A percentile compares a stretch with the other conserved stretches of the same genome.
These are phyloP conservation scores for Saccharomyces uvarum DNA, from an alignment of 1,139 yeast genomes.

Conservation along the genomic window DNA sequence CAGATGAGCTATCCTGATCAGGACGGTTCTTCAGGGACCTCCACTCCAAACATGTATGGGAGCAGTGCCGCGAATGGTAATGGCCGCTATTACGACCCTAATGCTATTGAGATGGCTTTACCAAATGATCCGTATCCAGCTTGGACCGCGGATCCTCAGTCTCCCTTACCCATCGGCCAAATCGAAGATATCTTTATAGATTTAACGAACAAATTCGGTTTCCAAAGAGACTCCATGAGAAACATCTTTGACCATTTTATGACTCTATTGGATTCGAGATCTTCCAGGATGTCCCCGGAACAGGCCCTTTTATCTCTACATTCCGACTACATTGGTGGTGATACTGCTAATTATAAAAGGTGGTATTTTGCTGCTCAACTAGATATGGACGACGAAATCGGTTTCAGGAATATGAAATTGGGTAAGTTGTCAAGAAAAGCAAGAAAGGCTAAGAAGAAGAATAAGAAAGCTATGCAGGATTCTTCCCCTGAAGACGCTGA, in stretches of 20 bases:
- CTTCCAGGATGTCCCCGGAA: slow-evolving; percentile 94
- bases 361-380: slow-evolving; percentile 95
- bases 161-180: slow-evolving; percentile 79
- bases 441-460: slow-evolving; percentile 48
- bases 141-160: slow-evolving; percentile 88
- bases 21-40: slow-evolving; percentile 75
- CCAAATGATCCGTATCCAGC: slow-evolving; percentile 85
- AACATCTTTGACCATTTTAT: slow-evolving; percentile 93
- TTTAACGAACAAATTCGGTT: slow-evolving; percentile 84
- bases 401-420: slow-evolving; percentile 70
- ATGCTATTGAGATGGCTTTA: slow-evolving; percentile 44
- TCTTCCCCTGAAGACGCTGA: slow-evolving; percentile 42
- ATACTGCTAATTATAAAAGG: slow-evolving; percentile 79
- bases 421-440: slow-evolving; percentile 58
- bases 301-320: slow-evolving; percentile 88
- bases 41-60: slow-evolving; percentile 82
- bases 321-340: slow-evolving; percentile 96
- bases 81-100: slow-evolving; percentile 45
- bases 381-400: slow-evolving; percentile 75
- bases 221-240: slow-evolving; percentile 95
- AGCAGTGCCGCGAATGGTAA: slow-evolving; percentile 9
- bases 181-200: slow-evolving; percentile 89
- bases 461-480: slow-evolving; percentile 53
- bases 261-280: slow-evolving; percentile 87
- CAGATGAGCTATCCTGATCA: slow-evolving; percentile 78